Conservation (phyloP, 1,284 basidiomycete species). For the Austroboletus niveus region DNA sequence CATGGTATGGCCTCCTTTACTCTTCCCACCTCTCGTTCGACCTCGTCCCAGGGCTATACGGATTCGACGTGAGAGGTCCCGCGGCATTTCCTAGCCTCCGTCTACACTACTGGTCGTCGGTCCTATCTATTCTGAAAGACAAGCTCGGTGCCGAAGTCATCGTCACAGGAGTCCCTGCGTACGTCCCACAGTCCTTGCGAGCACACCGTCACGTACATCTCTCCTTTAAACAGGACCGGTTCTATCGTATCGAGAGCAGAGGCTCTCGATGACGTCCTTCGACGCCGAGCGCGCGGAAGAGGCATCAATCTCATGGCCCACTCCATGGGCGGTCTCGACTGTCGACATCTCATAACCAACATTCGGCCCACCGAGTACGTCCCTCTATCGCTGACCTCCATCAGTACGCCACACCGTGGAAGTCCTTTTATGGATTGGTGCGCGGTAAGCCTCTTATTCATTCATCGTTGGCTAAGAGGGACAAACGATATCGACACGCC, state of each 20-base stretch:
- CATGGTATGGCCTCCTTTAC: conserved; percentile 66
- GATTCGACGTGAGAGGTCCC: conserved; percentile 86
- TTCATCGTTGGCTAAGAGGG: conserved; percentile 5
- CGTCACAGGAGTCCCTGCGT: conserved; percentile 94
- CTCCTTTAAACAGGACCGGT: conserved; percentile 67
- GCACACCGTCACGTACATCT: not conserved
- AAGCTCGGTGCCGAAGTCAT: conserved; percentile 91
- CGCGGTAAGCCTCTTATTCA: conserved; percentile 48
- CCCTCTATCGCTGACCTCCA: conserved; percentile 85
- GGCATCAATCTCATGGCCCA: conserved; percentile 94
- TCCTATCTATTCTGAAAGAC: conserved; percentile 80
- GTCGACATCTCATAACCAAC: conserved; percentile 86
- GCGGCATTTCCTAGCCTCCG: conserved; percentile 75
- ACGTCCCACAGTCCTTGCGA: conserved; percentile 30
- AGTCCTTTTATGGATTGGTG: conserved; percentile 99
- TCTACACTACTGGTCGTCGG: conserved; percentile 94
- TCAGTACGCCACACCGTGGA: conserved; percentile 94
- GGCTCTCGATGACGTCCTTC: conserved; percentile 77
- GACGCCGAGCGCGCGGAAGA: conserved; percentile 63
- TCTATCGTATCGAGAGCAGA: conserved; percentile 88
- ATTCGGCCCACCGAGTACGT: conserved; percentile 82
- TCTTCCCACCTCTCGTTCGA: conserved; percentile 7
- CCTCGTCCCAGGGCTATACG: conserved; percentile 74
- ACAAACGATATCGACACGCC: conserved; percentile 14
- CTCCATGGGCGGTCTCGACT: conserved; percentile 97